These are phyloP conservation scores for Aquilaria yunnanensis DNA, from an alignment of 345 rosid species.

Conservation along the genomic window DNA sequence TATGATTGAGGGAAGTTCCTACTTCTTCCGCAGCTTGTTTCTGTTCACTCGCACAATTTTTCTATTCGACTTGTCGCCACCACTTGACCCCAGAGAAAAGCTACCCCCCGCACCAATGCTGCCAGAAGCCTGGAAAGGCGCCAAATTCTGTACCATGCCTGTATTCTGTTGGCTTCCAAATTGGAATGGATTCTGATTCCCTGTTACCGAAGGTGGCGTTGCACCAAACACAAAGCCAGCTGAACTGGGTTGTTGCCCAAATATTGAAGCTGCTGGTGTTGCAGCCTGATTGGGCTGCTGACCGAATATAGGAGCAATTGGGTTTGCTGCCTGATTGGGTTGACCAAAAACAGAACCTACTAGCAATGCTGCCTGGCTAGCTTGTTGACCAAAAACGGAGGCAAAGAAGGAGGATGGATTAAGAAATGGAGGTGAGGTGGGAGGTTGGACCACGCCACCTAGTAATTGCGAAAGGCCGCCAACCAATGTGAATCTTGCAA, in stretches of 20 bases:
- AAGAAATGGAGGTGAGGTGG: too few relatives aligned
- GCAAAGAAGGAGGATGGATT: too few relatives aligned
- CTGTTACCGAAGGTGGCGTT: conserved; percentile 30
- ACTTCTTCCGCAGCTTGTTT: conserved; percentile 42
- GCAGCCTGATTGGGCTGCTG: conserved; percentile 26
- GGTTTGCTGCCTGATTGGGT: conserved; percentile 40
- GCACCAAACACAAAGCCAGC: conserved; percentile 35
- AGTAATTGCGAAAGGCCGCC: too few relatives aligned
- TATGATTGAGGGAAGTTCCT: conserved; percentile 3
- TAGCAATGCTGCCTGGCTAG: conserved; percentile 23
- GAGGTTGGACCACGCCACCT: too few relatives aligned
- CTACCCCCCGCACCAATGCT: conserved; percentile 67
- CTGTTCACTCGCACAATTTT: conserved; percentile 41
- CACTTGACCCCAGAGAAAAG: conserved; percentile 74
- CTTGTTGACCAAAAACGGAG: conserved; percentile 54
- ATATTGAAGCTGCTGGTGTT: conserved; percentile 27
- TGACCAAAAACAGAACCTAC: conserved; percentile 12
- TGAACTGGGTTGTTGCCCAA: conserved; percentile 40
- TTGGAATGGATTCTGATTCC: conserved; percentile 37
- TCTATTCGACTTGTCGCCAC: conserved; percentile 62
- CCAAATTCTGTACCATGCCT: conserved; percentile 32
- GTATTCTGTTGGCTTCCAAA: conserved; percentile 56
- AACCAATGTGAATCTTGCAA: too few relatives aligned
- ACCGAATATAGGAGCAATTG: conserved; percentile 38
- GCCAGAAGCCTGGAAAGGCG: conserved; percentile 61